Evolutionary conservation across 2,329 filamentous ascomycete species (phyloP).

Genomic region (Penicillium decumbens): DNA sequence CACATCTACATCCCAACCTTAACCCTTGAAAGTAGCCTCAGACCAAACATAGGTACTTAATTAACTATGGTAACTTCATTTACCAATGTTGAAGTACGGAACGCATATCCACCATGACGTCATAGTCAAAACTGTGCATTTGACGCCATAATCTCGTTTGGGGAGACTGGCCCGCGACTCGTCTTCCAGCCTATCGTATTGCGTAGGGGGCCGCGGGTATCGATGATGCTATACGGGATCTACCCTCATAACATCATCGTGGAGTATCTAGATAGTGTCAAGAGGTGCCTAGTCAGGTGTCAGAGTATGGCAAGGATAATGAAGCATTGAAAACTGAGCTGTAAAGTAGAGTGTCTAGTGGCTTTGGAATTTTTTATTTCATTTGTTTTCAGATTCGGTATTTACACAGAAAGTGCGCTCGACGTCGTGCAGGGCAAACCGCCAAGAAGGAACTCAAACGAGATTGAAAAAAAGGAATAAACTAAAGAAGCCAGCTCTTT

Average conservation of each 20-base stretch:
- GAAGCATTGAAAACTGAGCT: too few relatives aligned
- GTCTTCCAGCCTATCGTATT: neutral
- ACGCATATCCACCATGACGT: neutral
- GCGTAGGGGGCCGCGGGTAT: neutral
- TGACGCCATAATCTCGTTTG: neutral
- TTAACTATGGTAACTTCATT: too few relatives aligned
- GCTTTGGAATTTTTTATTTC: constrained; percentile 11
- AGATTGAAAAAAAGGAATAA: neutral
- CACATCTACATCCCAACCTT: neutral
- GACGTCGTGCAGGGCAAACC: constrained; percentile 4
- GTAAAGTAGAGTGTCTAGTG: neutral
- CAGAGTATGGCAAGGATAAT: neutral
- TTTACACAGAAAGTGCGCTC: constrained; percentile 15
- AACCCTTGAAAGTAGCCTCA: neutral
- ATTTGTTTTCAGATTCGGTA: constrained; percentile 13
- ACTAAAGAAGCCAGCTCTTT: constrained; percentile 10
- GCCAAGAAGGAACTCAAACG: neutral
- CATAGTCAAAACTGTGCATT: constrained; percentile 2
- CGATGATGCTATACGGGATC: neutral
- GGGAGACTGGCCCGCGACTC: neutral
- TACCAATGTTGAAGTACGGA: neutral
- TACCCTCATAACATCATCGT: neutral
- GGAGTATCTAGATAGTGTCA: neutral
- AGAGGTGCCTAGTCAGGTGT: neutral
- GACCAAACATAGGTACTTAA: too few relatives aligned